These are phyloP conservation scores for Blastocystis sp. DNA, from an alignment of 352 stramenopile species.

Conservation along the genomic window DNA sequence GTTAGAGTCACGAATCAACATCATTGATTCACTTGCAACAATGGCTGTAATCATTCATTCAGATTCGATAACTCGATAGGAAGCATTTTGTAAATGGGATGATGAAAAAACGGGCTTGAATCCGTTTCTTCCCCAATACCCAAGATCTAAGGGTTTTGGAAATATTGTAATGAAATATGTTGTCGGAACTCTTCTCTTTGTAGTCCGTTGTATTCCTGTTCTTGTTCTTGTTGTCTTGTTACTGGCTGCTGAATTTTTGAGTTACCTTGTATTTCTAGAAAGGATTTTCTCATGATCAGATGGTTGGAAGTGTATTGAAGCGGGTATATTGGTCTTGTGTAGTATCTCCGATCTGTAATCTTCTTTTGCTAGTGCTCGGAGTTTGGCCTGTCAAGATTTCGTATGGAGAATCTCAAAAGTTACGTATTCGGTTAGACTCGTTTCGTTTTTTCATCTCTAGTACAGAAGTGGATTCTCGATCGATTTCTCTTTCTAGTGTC, in stretches of 20 bases:
- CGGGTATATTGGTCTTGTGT: conserved; percentile 33
- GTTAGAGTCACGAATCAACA: too few species aligned
- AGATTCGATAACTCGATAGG: not conserved
- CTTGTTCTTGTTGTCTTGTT: conserved; percentile 1
- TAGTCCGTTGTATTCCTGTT: not conserved
- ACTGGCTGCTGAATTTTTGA: not conserved
- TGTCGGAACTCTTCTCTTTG: conserved; percentile 17
- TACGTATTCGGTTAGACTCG: conserved; percentile 14
- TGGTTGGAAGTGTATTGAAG: not conserved
- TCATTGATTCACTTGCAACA: too few species aligned
- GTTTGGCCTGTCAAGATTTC: not conserved
- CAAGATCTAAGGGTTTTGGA: not conserved
- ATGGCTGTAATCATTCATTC: too few species aligned
- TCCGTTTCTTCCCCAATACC: conserved; percentile 15
- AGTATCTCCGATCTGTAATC: not conserved
- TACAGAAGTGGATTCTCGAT: not conserved
- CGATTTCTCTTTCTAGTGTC: not conserved
- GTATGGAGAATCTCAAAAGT: conserved; percentile 27
- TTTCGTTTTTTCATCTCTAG: not conserved
- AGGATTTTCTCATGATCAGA: not conserved
- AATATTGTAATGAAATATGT: conserved; percentile 29
- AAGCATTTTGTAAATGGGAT: conserved; percentile 58
- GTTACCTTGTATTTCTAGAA: not conserved
- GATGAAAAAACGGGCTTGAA: conserved; percentile 43
- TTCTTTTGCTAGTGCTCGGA: conserved; percentile 3